These are phyloP conservation scores for Schwanniomyces pseudopolymorphus DNA, from an alignment of 805 yeast genomes.

Conservation along the genomic window DNA sequence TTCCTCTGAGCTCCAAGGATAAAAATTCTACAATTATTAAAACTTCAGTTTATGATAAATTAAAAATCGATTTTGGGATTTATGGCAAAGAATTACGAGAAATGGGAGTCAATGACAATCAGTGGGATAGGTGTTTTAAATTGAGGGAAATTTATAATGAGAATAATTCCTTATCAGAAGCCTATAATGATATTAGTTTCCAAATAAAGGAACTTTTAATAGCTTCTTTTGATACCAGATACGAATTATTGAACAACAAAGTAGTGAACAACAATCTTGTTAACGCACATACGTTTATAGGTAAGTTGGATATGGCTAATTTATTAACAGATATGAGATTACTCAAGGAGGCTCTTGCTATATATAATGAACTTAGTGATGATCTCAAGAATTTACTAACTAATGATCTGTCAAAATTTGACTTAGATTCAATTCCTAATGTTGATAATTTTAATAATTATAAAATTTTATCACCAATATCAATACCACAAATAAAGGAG, in stretches of 20 bases:
- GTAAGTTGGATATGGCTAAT: slow-evolving; percentile 52
- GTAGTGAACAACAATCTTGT: slow-evolving; percentile 17
- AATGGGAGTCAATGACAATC: slow-evolving; percentile 10
- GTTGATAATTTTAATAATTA: slow-evolving; percentile 9
- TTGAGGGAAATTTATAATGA: slow-evolving; percentile 35
- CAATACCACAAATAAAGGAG: slow-evolving; percentile 2
- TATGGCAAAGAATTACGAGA: slow-evolving; percentile 35
- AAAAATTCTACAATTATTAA: slow-evolving; percentile 39
- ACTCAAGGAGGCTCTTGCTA: slow-evolving; percentile 56
- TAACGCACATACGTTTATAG: slow-evolving; percentile 36
- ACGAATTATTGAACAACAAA: slow-evolving; percentile 11
- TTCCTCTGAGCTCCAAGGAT: slow-evolving; percentile 38
- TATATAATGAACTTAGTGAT: slow-evolving; percentile 47
- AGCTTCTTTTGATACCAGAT: slow-evolving; percentile 46
- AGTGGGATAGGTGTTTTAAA: slow-evolving; percentile 39
- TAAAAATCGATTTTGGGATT: slow-evolving; percentile 49
- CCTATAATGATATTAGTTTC: slow-evolving; percentile 48
- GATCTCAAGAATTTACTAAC: slow-evolving; percentile 13
- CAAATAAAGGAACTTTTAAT: slow-evolving; percentile 51
- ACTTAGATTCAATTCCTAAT: slow-evolving; percentile 2
- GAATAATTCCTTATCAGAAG: slow-evolving; percentile 43
- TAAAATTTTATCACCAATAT: slow-evolving; percentile 12
- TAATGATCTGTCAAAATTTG: slow-evolving; percentile 5
- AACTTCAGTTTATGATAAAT: slow-evolving; percentile 52
- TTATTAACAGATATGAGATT: slow-evolving; percentile 56